Base-by-base conservation (phyloP, 768 basidiomycete genomes). In the Albatrellus ellisii region DNA sequence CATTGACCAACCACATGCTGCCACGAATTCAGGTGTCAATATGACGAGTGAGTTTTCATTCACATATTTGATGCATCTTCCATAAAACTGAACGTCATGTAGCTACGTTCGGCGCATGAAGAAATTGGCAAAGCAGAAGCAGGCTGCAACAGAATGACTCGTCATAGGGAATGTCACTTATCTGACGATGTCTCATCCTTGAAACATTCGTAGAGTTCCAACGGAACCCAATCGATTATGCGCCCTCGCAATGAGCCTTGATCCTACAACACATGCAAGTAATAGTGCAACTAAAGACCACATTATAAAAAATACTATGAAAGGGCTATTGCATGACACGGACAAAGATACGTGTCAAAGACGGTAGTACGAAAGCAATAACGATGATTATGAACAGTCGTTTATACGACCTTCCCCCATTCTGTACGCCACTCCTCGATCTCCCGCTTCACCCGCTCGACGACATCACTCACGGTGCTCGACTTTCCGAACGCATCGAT, bases 401-500 rank as follows among this genome's bases (percentile, higher is more conserved):
- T 21, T 22, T 36, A 36, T 22, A 22, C 25, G 17, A 36, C 14
- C 35, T 22, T 36, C 22, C 62, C 62, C 15, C 52, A 60, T 50
- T 58, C 56, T 43, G 54, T 56, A 49, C 65, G 59, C 66, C 66
- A 72, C 35, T 56, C 56, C 35, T 41, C 52, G 7, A 73, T 54
- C 52, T 73, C 73, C 51, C 75, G 72, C 42, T 67, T 59, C 36
- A 84, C 71, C 52, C 74, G 75, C 34, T 65, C 63, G 9, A 75
- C 62, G 10, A 95, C 79, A 7, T 87, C 81, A 17, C 77, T 72
- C 10, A 73, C 68, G 0, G 71, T 70, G 41, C 71, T 79, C 38
- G 69, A 72, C 66, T 95, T 90, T 4, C 95, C 95, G 59, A 97
- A 97, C 1, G 95, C 95, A 47, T 98, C 91, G 0, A 97, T 87